Conservation (phyloP, 768 basidiomycete species). For the Russula compacta region DNA sequence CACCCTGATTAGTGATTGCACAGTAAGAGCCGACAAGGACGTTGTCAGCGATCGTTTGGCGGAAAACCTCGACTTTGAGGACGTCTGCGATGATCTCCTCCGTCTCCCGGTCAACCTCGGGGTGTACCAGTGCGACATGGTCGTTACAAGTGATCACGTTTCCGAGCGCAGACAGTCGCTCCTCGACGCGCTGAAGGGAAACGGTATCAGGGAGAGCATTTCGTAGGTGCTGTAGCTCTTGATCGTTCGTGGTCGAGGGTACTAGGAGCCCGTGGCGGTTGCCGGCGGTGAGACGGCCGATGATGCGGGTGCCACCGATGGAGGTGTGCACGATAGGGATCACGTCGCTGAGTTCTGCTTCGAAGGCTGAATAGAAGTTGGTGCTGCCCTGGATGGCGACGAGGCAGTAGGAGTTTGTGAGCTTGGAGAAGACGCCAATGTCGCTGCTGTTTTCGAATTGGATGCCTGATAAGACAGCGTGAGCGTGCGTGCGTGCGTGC, state of each 20-base stretch:
- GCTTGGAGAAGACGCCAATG: no score
- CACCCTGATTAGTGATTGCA: slow-evolving; percentile 93
- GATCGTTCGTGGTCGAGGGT: slow-evolving; percentile 91
- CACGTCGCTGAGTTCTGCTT: slow-evolving; percentile 87
- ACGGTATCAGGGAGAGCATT: slow-evolving; percentile 92
- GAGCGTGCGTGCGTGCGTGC: no score
- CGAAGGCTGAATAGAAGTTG: slow-evolving; percentile 97
- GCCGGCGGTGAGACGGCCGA: slow-evolving; percentile 92
- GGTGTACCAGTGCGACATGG: slow-evolving; percentile 97
- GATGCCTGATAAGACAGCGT: slow-evolving; percentile 42
- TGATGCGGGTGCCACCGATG: slow-evolving; percentile 91
- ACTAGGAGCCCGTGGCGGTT: slow-evolving; percentile 97
- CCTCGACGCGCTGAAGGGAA: slow-evolving; percentile 92
- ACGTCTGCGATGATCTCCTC: slow-evolving; percentile 99
- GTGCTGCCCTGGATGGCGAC: slow-evolving; percentile 88
- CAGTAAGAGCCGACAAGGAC: slow-evolving; percentile 96
- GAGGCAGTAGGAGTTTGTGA: slow-evolving; percentile 90
- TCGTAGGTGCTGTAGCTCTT: slow-evolving; percentile 95
- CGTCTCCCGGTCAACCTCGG: slow-evolving; percentile 95
- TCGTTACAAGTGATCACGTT: slow-evolving; percentile 99
- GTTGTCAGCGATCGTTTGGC: slow-evolving; percentile 95
- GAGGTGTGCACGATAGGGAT: slow-evolving; percentile 94
- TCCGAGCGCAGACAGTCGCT: slow-evolving; percentile 92
- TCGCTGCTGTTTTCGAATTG: no score
- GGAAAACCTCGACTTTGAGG: slow-evolving; percentile 97